These are phyloP conservation scores for Fusarium verticillioides DNA, from an alignment of 2,329 filamentous ascomycete species.

Conservation along the genomic window DNA sequence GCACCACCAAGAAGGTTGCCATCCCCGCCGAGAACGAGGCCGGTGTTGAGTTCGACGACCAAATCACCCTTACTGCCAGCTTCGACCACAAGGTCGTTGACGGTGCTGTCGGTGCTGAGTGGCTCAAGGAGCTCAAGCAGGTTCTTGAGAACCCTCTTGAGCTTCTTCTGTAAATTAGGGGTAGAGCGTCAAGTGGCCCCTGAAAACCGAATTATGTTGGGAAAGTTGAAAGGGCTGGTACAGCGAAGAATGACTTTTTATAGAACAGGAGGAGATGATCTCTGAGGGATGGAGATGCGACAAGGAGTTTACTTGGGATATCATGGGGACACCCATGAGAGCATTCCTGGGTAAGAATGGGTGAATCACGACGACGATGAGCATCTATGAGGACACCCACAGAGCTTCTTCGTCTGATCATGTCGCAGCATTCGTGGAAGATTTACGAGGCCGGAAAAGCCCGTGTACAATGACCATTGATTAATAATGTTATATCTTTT, in stretches of 20 bases:
- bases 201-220: not conserved
- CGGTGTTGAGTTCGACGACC: slow-evolving; percentile 90
- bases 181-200: not conserved
- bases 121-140: slow-evolving; percentile 97
- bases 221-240: slow-evolving; percentile 6
- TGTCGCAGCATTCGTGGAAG: slow-evolving; percentile 29
- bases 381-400: slow-evolving; percentile 22
- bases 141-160: slow-evolving; percentile 96
- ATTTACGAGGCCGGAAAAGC: slow-evolving; percentile 47
- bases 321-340: slow-evolving; percentile 15
- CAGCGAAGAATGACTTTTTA: slow-evolving; percentile 41
- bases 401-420: slow-evolving; percentile 22
- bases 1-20: slow-evolving; percentile 95
- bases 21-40: slow-evolving; percentile 85
- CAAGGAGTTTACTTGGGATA: slow-evolving; percentile 25
- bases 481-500: slow-evolving; percentile 55
- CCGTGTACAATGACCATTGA: slow-evolving; percentile 57
- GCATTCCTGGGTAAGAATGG: slow-evolving; percentile 13
- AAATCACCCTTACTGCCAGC: slow-evolving; percentile 93
- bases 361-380: slow-evolving; percentile 13
- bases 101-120: slow-evolving; percentile 94
- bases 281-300: slow-evolving; percentile 22
- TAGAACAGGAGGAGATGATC: slow-evolving; percentile 35
- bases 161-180: slow-evolving; percentile 78
- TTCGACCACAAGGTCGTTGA: slow-evolving; percentile 99